Evolutionary conservation across 306 rosid genomes (phyloP).

Genomic region (Ammopiptanthus mongolicus): DNA sequence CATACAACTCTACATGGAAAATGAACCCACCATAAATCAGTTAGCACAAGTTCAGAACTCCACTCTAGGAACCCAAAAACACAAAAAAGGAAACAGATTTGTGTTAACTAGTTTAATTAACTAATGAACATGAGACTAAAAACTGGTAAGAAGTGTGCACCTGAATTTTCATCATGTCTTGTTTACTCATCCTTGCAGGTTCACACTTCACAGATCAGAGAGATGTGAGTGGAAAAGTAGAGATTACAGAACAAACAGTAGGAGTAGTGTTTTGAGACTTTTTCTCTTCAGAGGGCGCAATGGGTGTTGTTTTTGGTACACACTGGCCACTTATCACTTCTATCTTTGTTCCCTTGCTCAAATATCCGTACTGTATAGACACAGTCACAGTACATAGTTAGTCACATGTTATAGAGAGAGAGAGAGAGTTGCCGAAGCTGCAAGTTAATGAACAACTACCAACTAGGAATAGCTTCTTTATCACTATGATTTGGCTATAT

Average conservation of each 20-base stretch:
- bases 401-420: conserved; percentile 21
- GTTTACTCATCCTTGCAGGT: conserved; percentile 61
- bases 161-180: conserved; percentile 72
- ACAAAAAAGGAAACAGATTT: background rate
- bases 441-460: conserved; percentile 31
- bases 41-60: background rate
- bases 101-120: background rate
- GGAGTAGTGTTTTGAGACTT: background rate
- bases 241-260: background rate
- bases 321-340: conserved; percentile 22
- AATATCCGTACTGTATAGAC: conserved; percentile 30
- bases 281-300: conserved; percentile 18
- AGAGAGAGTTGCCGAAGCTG: conserved; percentile 18
- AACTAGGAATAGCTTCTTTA: conserved; percentile 1
- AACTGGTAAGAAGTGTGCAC: conserved; percentile 31
- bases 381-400: conserved; percentile 7
- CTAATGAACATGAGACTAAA: background rate
- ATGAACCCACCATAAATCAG: conserved; percentile 5
- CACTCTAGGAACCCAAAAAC: background rate
- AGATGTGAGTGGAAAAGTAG: conserved; percentile 6
- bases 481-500: conserved; percentile 24
- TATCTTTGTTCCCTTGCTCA: conserved; percentile 33
- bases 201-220: conserved; percentile 8
- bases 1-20: conserved; percentile 54
- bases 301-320: conserved; percentile 39